Conservation (phyloP, 345 rosid genomes). For the Hibiscus syriacus region DNA sequence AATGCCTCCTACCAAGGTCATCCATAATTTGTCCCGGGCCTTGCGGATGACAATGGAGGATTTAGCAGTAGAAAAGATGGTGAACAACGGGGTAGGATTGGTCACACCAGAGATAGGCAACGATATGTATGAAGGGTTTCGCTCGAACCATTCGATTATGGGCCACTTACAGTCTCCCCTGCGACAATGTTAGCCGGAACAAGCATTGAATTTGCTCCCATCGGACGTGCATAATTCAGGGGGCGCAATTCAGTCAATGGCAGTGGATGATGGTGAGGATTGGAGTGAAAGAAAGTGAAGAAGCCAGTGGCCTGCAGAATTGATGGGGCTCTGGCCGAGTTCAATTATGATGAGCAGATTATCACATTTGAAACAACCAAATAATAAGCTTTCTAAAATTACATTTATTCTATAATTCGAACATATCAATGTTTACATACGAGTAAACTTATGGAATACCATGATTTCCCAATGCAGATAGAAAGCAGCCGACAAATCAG, state of each 20-base stretch:
- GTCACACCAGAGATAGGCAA: constrained; percentile 58
- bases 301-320: constrained; percentile 53
- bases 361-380: too few species aligned
- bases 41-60: constrained; percentile 69
- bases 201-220: constrained; percentile 52
- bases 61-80: constrained; percentile 78
- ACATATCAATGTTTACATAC: too few species aligned
- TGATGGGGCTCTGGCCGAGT: constrained; percentile 43
- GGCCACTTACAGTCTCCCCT: constrained; percentile 24
- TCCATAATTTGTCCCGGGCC: constrained; percentile 59
- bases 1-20: constrained; percentile 34
- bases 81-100: constrained; percentile 55
- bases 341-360: constrained; percentile 36
- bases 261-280: constrained; percentile 29
- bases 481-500: too few species aligned
- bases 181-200: constrained; percentile 7
- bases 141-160: constrained; percentile 17
- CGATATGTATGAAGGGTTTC: constrained; percentile 50
- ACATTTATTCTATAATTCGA: too few species aligned
- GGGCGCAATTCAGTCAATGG: constrained; percentile 56
- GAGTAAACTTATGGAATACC: too few species aligned
- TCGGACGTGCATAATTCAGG: constrained; percentile 92
- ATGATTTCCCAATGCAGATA: too few species aligned
- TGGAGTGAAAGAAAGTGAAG: constrained; percentile 50
- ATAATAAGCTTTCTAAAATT: too few species aligned